Conservation (phyloP, 257 asterid species). For the Solanum corneliomulleri region DNA sequence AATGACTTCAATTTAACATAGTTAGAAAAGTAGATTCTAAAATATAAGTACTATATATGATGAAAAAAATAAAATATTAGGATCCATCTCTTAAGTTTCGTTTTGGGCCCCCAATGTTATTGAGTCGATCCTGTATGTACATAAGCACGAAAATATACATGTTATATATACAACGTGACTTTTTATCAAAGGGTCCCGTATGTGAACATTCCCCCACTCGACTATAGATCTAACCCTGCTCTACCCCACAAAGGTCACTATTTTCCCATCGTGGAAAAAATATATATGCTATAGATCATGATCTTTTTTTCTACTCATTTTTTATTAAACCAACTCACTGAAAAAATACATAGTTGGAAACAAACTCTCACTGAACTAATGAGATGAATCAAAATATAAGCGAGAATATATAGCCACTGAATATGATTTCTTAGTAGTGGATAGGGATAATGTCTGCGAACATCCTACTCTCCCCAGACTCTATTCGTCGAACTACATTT, state of each 20-base stretch:
- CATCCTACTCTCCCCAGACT: background rate
- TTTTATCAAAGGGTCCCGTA: background rate
- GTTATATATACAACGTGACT: too few species aligned
- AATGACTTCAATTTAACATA: too few species aligned
- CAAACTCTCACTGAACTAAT: background rate
- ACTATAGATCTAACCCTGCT: background rate
- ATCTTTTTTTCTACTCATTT: too few species aligned
- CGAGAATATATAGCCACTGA: background rate
- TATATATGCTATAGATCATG: background rate
- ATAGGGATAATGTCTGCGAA: background rate
- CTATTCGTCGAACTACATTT: background rate
- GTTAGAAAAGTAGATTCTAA: too few species aligned
- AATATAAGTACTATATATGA: too few species aligned
- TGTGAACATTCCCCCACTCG: background rate
- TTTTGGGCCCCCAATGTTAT: too few species aligned
- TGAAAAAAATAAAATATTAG: too few species aligned
- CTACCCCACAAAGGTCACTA: background rate
- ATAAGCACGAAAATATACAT: too few species aligned
- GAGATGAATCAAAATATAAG: too few species aligned
- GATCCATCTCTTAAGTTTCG: too few species aligned
- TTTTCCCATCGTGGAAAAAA: background rate
- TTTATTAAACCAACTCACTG: background rate
- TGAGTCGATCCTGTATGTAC: too few species aligned
- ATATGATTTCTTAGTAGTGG: background rate
- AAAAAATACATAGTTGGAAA: too few species aligned